phyloP scores from a whole-genome alignment of 208 protist genomes.

The Porcisia deanei region DNA sequence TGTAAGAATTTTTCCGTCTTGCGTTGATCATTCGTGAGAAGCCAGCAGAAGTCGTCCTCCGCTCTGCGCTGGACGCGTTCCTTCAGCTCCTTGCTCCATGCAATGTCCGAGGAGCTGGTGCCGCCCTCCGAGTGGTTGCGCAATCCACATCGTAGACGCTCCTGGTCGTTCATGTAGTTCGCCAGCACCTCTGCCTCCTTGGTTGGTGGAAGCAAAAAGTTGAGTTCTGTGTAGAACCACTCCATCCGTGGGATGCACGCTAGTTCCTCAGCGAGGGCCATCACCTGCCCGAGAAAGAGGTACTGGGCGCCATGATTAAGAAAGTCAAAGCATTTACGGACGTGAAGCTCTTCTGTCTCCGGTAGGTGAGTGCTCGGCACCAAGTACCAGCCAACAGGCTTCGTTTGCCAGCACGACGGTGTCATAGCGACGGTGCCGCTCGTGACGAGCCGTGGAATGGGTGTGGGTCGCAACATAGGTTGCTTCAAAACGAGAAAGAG shows the following conservation, averaged over 20 bases:
- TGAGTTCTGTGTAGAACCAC: conserved; percentile 86
- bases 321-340: conserved; percentile 79
- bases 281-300: conserved; percentile 72
- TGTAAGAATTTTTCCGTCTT: conserved; percentile 84
- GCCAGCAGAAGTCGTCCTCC: conserved; percentile 80
- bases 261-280: conserved; percentile 83
- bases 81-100: conserved; percentile 74
- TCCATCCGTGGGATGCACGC: conserved; percentile 70
- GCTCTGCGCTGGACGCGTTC: conserved; percentile 53
- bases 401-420: conserved; percentile 64
- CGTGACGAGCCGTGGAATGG: conserved; percentile 4
- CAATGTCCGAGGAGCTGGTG: conserved; percentile 58
- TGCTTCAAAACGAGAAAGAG: neutral
- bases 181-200: conserved; percentile 67
- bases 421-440: conserved; percentile 33
- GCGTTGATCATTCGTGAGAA: conserved; percentile 66
- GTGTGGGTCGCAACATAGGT: conserved; percentile 13
- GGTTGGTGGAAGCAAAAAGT: conserved; percentile 69
- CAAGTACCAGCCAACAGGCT: conserved; percentile 71
- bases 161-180: conserved; percentile 88
- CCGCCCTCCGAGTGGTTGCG: conserved; percentile 68
- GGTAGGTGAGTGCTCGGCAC: conserved; percentile 42
- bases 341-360: conserved; percentile 54
- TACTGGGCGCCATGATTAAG: conserved; percentile 84
- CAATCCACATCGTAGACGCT: conserved; percentile 72